These are phyloP conservation scores for Baudoinia panamericana DNA, from an alignment of 495 filamentous ascomycete genomes.

Conservation along the genomic window DNA sequence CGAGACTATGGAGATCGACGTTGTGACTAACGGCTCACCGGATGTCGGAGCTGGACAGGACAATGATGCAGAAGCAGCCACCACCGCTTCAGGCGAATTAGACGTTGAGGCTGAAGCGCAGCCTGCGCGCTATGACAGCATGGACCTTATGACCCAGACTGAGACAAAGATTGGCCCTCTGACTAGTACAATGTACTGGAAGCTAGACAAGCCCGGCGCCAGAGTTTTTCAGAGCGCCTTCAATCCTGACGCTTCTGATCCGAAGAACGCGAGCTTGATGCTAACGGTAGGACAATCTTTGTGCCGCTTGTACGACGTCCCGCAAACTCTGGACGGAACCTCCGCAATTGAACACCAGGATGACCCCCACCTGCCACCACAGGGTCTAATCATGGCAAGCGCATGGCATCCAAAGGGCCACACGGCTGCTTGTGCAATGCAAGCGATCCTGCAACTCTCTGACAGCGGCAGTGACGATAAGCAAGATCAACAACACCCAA, in stretches of 20 bases:
- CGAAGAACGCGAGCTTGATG: slow-evolving; percentile 5
- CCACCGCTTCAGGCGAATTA: slow-evolving; percentile 14
- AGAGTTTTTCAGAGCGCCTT: slow-evolving; percentile 9
- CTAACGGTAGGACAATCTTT: slow-evolving; percentile 15
- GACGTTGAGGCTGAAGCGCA: slow-evolving; percentile 9
- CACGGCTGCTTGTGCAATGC: slow-evolving; percentile 8
- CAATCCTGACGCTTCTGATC: slow-evolving; percentile 5
- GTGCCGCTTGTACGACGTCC: slow-evolving; percentile 15
- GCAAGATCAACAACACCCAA: not conserved
- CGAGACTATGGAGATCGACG: slow-evolving; percentile 29
- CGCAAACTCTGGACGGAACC: not conserved
- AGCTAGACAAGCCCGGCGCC: slow-evolving; percentile 9
- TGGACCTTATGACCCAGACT: slow-evolving; percentile 15
- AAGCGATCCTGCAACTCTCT: not conserved
- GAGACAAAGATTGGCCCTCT: slow-evolving; percentile 9
- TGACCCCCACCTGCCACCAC: slow-evolving; percentile 2
- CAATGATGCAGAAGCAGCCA: slow-evolving; percentile 22
- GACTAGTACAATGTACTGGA: slow-evolving; percentile 20
- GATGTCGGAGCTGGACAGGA: slow-evolving; percentile 20
- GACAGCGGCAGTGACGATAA: slow-evolving; percentile 6
- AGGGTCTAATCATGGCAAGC: slow-evolving; percentile 4
- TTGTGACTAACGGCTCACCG: slow-evolving; percentile 15
- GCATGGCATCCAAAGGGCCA: slow-evolving; percentile 17
- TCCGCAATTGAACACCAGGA: slow-evolving; percentile 1
- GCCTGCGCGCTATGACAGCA: slow-evolving; percentile 12